A percentile compares a stretch with the other conserved stretches of the same genome.
Evolutionary conservation across 2,329 filamentous ascomycete genomes (phyloP).

Genomic region (Fusarium armeniacum): DNA sequence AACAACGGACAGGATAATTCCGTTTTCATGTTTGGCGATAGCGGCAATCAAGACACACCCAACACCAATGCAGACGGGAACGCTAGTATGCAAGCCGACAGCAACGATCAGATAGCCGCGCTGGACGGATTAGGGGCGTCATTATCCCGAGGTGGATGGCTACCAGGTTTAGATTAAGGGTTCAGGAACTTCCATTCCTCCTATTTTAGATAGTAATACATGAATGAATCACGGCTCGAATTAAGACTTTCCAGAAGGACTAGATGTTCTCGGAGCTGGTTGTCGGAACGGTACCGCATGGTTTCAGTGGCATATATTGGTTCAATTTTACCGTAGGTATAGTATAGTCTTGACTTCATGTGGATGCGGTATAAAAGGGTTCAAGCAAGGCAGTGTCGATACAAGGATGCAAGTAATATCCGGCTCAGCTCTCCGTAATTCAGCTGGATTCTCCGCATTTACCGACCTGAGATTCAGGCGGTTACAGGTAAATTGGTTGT

Average conservation of each 20-base stretch:
- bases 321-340: not conserved
- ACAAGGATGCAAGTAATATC: conserved; percentile 11
- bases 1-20: conserved; percentile 46
- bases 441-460: conserved; percentile 33
- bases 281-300: conserved; percentile 6
- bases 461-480: conserved; percentile 33
- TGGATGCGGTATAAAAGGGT: not conserved
- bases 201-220: conserved; percentile 11
- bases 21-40: conserved; percentile 52
- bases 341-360: not conserved
- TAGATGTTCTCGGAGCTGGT: conserved; percentile 16
- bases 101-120: conserved; percentile 44
- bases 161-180: conserved; percentile 55
- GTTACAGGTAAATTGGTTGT: conserved; percentile 24
- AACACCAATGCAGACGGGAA: conserved; percentile 36
- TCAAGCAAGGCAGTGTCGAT: not conserved
- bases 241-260: not conserved
- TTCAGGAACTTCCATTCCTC: not conserved
- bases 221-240: conserved; percentile 2
- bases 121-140: conserved; percentile 55
- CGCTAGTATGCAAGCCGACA: conserved; percentile 37
- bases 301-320: conserved; percentile 11
- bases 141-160: conserved; percentile 53
- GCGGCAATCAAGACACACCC: conserved; percentile 39
- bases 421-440: conserved; percentile 32